A percentile compares a stretch with the other conserved stretches of the same genome.
Evolutionary conservation across 257 asterid genomes (phyloP).

Genomic region (Gardenia jasminoides): DNA sequence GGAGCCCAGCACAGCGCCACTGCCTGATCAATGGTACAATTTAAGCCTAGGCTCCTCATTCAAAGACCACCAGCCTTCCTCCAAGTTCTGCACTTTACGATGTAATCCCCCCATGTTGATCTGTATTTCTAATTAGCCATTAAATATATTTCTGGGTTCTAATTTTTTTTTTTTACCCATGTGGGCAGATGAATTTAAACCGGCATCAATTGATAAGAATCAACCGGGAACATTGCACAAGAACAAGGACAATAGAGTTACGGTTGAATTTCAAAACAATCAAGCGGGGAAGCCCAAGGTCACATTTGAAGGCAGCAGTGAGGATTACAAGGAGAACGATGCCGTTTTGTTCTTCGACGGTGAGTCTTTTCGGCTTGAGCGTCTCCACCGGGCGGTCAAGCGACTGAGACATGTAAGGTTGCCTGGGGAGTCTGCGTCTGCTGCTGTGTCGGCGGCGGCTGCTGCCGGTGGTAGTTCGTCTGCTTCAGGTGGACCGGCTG

Average conservation of each 20-base stretch:
- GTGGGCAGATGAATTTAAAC: constrained; percentile 88
- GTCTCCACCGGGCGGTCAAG: constrained; percentile 89
- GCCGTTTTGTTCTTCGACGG: constrained; percentile 95
- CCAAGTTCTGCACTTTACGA: constrained; percentile 96
- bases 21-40: constrained; percentile 85
- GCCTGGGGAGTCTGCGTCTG: constrained; percentile 63
- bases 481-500: constrained; percentile 19
- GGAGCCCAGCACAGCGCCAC: constrained; percentile 84
- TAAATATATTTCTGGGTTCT: neutral
- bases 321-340: constrained; percentile 91
- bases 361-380: constrained; percentile 73
- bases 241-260: constrained; percentile 79
- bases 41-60: constrained; percentile 89
- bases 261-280: constrained; percentile 85
- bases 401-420: constrained; percentile 76
- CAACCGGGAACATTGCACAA: constrained; percentile 84
- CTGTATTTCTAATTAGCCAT: neutral
- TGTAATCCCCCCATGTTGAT: constrained; percentile 40
- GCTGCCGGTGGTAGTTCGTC: constrained; percentile 32
- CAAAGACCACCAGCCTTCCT: constrained; percentile 71
- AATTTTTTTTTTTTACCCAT: neutral
- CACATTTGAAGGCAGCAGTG: constrained; percentile 81
- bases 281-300: constrained; percentile 90
- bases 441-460: constrained; percentile 34
- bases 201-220: constrained; percentile 92